Percentiles rank a stretch among this genome's conserved stretches.
Evolutionary conservation across 208 protist genomes (phyloP).

Genomic region (Crithidia thermophila): DNA sequence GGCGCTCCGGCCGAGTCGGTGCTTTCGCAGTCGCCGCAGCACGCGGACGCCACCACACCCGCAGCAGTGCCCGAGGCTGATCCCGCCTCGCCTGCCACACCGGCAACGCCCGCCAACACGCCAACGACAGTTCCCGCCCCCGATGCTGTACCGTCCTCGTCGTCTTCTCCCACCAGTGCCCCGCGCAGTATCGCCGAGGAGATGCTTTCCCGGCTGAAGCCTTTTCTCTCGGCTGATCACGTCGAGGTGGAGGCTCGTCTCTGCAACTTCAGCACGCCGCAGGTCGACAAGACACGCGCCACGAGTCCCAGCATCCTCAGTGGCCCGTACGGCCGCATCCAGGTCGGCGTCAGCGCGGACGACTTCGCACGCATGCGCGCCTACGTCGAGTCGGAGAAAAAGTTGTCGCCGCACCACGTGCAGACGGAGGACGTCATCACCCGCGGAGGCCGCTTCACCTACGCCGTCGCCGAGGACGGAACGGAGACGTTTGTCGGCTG

Average conservation of each 20-base stretch:
- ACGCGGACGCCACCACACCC: too few species aligned
- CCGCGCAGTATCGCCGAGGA: not conserved
- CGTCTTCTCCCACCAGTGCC: not conserved
- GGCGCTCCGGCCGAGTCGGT: too few species aligned
- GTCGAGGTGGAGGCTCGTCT: conserved; percentile 78
- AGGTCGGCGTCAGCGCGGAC: conserved; percentile 38
- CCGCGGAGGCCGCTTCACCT: conserved; percentile 52
- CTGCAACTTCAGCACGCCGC: conserved; percentile 36
- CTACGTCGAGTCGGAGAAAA: conserved; percentile 20
- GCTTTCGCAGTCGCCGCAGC: too few species aligned
- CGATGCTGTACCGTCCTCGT: not conserved
- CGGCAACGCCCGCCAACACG: not conserved
- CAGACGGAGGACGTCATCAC: conserved; percentile 63
- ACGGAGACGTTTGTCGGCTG: conserved; percentile 26
- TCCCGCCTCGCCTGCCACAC: too few species aligned
- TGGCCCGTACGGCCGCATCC: conserved; percentile 7
- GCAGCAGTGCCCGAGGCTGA: too few species aligned
- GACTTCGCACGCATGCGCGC: conserved; percentile 48
- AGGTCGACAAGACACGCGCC: not conserved
- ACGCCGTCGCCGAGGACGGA: conserved; percentile 33
- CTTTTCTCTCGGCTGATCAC: conserved; percentile 27
- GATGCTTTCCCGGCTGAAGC: conserved; percentile 37
- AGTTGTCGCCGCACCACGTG: conserved; percentile 7
- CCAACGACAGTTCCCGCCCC: not conserved
- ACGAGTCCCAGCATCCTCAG: not conserved